These are phyloP conservation scores for Scutellaria galericulata DNA, from an alignment of 257 asterid genomes.

Conservation along the genomic window DNA sequence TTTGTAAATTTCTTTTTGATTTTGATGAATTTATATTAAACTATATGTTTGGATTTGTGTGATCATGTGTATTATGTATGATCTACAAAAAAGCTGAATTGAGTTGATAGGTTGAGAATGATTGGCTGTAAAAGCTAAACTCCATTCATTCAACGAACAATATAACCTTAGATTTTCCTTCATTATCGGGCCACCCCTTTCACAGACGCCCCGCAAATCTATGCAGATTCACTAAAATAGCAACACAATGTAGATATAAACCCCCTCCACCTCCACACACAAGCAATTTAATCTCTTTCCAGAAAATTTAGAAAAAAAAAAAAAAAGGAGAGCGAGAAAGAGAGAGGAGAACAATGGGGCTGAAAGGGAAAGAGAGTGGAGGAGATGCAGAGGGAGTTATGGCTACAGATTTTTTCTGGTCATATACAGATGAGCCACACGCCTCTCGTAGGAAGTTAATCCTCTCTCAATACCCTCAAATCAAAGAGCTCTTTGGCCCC, in stretches of 20 bases:
- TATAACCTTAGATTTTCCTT: slow-evolving; percentile 6
- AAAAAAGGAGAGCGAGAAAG: slow-evolving; percentile 9
- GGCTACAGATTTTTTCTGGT: slow-evolving; percentile 91
- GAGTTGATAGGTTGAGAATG: too few species aligned
- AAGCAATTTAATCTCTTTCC: slow-evolving; percentile 10
- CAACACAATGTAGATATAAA: not conserved
- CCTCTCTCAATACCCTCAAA: slow-evolving; percentile 92
- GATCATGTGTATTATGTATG: too few species aligned
- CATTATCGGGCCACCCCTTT: not conserved
- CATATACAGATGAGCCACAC: slow-evolving; percentile 93
- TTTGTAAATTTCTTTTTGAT: not conserved
- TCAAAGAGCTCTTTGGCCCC: slow-evolving; percentile 82
- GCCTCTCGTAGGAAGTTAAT: slow-evolving; percentile 86
- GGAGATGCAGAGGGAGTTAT: slow-evolving; percentile 61
- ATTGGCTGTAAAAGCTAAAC: not conserved
- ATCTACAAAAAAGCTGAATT: too few species aligned
- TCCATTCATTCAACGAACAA: not conserved
- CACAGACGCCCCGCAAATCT: slow-evolving; percentile 16
- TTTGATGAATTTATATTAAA: too few species aligned
- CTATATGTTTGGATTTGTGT: too few species aligned
- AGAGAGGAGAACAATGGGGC: slow-evolving; percentile 50
- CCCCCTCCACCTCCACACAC: not conserved
- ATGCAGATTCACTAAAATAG: not conserved
- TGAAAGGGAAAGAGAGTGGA: slow-evolving; percentile 48
- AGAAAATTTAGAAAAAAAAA: not conserved